Conservation (phyloP, 2,329 filamentous ascomycete species). For the Penicillium sp. region DNA sequence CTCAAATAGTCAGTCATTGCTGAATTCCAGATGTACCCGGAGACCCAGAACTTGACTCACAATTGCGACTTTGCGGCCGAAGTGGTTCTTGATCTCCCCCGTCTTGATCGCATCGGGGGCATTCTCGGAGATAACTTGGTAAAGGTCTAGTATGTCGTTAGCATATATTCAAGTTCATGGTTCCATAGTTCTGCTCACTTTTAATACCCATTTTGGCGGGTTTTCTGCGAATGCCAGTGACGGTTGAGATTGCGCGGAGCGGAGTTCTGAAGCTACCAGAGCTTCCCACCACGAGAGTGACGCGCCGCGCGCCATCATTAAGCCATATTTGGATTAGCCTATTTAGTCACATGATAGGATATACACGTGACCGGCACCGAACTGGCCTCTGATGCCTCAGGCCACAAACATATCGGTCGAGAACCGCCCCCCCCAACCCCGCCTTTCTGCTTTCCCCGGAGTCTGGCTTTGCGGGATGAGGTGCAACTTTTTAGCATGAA, state of each 20-base stretch:
- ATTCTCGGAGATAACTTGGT: slow-evolving; percentile 83
- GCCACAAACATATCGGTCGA: slow-evolving; percentile 17
- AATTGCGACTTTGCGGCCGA: slow-evolving; percentile 96
- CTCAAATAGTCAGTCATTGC: background rate
- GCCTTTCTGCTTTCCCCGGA: slow-evolving; percentile 25
- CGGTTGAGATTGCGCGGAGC: background rate
- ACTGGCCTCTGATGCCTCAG: slow-evolving; percentile 21
- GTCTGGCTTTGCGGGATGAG: slow-evolving; percentile 28
- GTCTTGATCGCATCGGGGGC: slow-evolving; percentile 94
- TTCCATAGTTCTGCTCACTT: slow-evolving; percentile 33
- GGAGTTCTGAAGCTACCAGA: slow-evolving; percentile 7
- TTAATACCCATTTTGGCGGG: slow-evolving; percentile 53
- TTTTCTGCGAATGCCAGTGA: background rate
- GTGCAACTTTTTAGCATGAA: slow-evolving; percentile 33
- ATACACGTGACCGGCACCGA: slow-evolving; percentile 9
- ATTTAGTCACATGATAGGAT: slow-evolving; percentile 22
- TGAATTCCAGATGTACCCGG: too few species aligned
- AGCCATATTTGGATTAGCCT: slow-evolving; percentile 20
- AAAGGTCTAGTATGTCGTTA: slow-evolving; percentile 59
- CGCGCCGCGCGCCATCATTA: slow-evolving; percentile 24
- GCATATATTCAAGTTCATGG: slow-evolving; percentile 56
- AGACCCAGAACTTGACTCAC: slow-evolving; percentile 56
- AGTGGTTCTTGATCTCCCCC: slow-evolving; percentile 98
- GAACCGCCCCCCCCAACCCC: slow-evolving; percentile 22
- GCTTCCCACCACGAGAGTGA: slow-evolving; percentile 15